Evolutionary conservation across 2,329 filamentous ascomycete species (phyloP).

Genomic region (Keithomyces neogunnii): DNA sequence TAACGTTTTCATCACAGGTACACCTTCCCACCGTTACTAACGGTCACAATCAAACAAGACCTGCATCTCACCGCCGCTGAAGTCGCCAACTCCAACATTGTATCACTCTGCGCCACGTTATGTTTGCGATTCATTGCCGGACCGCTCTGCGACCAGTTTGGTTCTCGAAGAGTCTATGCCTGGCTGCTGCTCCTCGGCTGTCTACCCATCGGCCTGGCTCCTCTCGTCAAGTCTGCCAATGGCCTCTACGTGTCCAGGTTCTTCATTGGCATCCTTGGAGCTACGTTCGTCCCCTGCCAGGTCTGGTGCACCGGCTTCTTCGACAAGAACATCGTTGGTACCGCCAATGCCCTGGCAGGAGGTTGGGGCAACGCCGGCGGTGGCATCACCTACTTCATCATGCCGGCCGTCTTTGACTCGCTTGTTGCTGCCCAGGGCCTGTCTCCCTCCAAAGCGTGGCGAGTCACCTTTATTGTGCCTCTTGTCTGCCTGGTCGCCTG

Average conservation of each 20-base stretch:
- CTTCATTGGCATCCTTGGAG: constrained; percentile 73
- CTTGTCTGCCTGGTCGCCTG: constrained; percentile 64
- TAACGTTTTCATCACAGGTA: constrained; percentile 40
- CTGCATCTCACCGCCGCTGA: constrained; percentile 61
- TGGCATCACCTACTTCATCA: constrained; percentile 87
- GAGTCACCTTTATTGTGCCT: constrained; percentile 76
- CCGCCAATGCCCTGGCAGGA: constrained; percentile 75
- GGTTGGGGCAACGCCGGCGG: constrained; percentile 84
- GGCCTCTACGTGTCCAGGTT: constrained; percentile 69
- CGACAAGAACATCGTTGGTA: constrained; percentile 85
- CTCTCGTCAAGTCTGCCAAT: constrained; percentile 54
- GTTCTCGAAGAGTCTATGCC: constrained; percentile 72
- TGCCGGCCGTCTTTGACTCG: constrained; percentile 83
- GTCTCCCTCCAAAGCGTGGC: constrained; percentile 64
- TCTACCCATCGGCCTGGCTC: constrained; percentile 74
- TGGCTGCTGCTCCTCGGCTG: constrained; percentile 68
- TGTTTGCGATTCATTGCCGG: constrained; percentile 71
- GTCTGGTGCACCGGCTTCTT: constrained; percentile 92
- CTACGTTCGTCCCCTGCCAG: constrained; percentile 76
- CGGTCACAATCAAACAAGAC: constrained; percentile 72
- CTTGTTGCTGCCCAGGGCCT: constrained; percentile 53
- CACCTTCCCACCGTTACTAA: constrained; percentile 75
- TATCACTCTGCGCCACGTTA: constrained; percentile 62
- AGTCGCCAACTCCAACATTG: constrained; percentile 84
- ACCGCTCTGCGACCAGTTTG: constrained; percentile 77